Evolutionary conservation across 768 basidiomycete genomes (phyloP).

Genomic region (Russula sp.): DNA sequence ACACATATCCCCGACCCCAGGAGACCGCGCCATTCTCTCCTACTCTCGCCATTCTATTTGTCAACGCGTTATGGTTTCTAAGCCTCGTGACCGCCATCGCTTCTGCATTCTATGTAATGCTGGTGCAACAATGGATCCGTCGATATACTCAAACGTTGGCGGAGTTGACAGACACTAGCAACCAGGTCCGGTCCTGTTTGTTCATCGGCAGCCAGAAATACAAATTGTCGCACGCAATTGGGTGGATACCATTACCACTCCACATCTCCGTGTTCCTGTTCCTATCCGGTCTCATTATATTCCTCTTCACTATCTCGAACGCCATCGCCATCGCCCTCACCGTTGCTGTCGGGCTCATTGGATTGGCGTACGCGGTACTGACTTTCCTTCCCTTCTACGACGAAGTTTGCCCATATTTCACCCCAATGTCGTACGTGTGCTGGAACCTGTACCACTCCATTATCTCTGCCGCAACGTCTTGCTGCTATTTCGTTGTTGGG

Average conservation of each 20-base stretch:
- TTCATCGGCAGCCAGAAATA: conserved; percentile 19
- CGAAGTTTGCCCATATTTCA: conserved; percentile 18
- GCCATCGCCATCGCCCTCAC: conserved; percentile 5
- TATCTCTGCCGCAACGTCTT: background rate
- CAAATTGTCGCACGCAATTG: conserved; percentile 32
- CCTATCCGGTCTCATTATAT: conserved; percentile 21
- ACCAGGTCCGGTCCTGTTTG: too few species aligned
- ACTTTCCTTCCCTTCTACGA: conserved; percentile 13
- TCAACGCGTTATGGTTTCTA: conserved; percentile 23
- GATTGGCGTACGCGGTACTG: conserved; percentile 4
- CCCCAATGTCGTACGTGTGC: conserved; percentile 17
- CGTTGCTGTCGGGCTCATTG: background rate
- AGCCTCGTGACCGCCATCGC: conserved; percentile 18
- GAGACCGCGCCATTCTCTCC: background rate
- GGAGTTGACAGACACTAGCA: too few species aligned
- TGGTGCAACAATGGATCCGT: conserved; percentile 24
- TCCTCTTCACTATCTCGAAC: conserved; percentile 17
- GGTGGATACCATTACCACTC: conserved; percentile 28
- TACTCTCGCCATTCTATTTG: background rate
- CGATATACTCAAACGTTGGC: conserved; percentile 14
- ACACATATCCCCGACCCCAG: background rate
- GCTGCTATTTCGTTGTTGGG: background rate
- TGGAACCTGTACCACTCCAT: conserved; percentile 9
- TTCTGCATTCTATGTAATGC: conserved; percentile 23
- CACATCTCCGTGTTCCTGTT: conserved; percentile 28